Percentiles rank a stretch among this genome's conserved stretches.
Evolutionary conservation across 169 alveolate species (phyloP).

Genomic region (Babesia caballi): DNA sequence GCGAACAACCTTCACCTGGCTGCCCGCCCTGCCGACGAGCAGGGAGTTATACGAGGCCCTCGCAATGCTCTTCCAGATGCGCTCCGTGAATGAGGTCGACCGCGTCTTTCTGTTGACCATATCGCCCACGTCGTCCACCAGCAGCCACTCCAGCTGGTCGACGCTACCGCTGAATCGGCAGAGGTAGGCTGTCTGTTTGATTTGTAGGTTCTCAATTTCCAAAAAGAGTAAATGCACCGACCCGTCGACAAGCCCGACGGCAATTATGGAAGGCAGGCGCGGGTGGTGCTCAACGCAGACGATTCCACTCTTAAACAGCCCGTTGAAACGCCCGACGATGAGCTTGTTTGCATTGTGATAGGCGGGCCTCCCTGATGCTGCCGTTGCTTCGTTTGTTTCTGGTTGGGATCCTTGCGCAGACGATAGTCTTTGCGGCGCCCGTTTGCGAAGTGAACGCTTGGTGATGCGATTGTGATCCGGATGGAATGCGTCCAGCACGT

Average conservation of each 20-base stretch:
- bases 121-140: neutral
- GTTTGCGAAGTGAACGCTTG: no score
- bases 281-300: constrained; percentile 36
- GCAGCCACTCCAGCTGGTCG: constrained; percentile 34
- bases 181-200: neutral
- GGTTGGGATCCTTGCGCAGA: neutral
- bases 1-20: neutral
- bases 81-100: constrained; percentile 11
- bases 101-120: neutral
- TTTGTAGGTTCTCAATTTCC: constrained; percentile 30
- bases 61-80: constrained; percentile 36
- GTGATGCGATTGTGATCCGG: neutral
- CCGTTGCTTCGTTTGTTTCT: neutral
- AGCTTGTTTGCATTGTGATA: neutral
- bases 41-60: constrained; percentile 31
- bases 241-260: constrained; percentile 57
- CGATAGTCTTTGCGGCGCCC: neutral
- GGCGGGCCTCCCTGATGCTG: neutral
- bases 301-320: constrained; percentile 7
- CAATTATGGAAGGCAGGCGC: constrained; percentile 37
- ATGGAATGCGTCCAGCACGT: constrained; percentile 3
- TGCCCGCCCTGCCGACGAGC: constrained; percentile 9
- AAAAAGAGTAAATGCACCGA: constrained; percentile 36
- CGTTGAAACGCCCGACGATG: neutral
- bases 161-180: constrained; percentile 8